Evolutionary conservation across 371 early-diverging fungal genomes (phyloP).

Genomic region (Mucor mucedo): DNA sequence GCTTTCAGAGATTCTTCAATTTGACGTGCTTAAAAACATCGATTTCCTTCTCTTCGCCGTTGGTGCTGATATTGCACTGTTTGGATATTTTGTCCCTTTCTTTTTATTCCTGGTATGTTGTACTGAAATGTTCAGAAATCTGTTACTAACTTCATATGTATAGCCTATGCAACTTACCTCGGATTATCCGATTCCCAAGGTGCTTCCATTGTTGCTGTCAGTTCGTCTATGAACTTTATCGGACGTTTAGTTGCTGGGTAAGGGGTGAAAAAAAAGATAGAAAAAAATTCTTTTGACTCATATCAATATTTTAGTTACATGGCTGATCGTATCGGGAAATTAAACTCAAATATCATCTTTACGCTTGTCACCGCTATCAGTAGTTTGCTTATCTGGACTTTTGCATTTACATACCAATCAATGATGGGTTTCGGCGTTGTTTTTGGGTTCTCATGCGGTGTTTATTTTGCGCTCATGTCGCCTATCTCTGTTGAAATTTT

Average conservation of each 20-base stretch:
- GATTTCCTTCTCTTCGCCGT: conserved; percentile 35
- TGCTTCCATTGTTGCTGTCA: conserved; percentile 31
- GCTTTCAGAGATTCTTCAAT: conserved; percentile 17
- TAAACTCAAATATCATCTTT: conserved; percentile 58
- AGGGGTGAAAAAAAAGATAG: conserved; percentile 7
- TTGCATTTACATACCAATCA: conserved; percentile 47
- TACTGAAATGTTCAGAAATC: background rate
- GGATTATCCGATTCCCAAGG: conserved; percentile 41
- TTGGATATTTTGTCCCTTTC: conserved; percentile 44
- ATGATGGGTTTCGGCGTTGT: conserved; percentile 57
- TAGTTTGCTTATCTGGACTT: conserved; percentile 65
- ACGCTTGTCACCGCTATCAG: conserved; percentile 51
- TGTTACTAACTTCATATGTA: background rate
- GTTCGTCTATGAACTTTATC: conserved; percentile 35
- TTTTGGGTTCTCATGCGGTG: conserved; percentile 68
- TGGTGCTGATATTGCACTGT: conserved; percentile 33
- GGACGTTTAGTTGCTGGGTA: conserved; percentile 50
- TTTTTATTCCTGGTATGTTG: conserved; percentile 37
- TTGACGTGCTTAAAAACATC: conserved; percentile 20
- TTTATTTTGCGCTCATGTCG: conserved; percentile 40
- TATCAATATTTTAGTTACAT: conserved; percentile 13
- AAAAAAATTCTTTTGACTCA: background rate
- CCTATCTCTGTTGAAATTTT: conserved; percentile 40
- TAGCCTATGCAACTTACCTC: conserved; percentile 35
- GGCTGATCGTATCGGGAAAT: conserved; percentile 60